A percentile compares a stretch with the other conserved stretches of the same genome.
Evolutionary conservation across 169 alveolate genomes (phyloP).

Genomic region (Eimeria sp.): DNA sequence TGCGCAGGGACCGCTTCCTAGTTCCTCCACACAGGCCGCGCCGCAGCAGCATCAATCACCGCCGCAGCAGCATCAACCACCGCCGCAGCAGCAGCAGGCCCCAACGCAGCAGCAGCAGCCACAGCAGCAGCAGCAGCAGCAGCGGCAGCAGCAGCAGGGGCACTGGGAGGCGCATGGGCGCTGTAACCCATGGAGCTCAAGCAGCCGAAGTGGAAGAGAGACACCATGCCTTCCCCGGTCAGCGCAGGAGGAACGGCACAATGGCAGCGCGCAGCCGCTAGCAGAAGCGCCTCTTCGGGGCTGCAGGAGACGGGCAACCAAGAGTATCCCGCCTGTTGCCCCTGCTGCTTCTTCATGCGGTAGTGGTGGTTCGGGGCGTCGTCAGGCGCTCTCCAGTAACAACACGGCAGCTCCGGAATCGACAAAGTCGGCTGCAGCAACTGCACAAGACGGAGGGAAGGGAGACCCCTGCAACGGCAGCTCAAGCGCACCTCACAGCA

Average conservation of each 20-base stretch:
- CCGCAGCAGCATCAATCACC: background rate
- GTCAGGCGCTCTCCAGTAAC: background rate
- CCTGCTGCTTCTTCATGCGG: conserved; percentile 6
- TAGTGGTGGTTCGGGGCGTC: background rate
- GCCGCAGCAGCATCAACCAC: background rate
- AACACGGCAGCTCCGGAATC: background rate
- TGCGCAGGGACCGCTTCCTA: conserved; percentile 3
- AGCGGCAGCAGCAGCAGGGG: conserved; percentile 48
- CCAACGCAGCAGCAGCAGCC: background rate
- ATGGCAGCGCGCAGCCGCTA: conserved; percentile 12
- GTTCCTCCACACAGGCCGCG: background rate
- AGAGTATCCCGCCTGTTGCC: conserved; percentile 15
- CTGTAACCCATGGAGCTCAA: background rate
- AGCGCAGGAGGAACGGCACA: conserved; percentile 34
- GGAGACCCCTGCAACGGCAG: background rate
- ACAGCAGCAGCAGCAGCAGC: background rate
- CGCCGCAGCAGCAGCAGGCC: background rate
- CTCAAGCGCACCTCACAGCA: conserved; percentile 9
- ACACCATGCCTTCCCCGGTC: conserved; percentile 27
- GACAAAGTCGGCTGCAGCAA: conserved; percentile 18
- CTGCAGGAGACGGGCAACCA: conserved; percentile 31
- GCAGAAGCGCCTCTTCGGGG: conserved; percentile 34
- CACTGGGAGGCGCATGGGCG: conserved; percentile 24
- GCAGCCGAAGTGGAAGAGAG: background rate
- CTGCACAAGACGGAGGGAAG: background rate